Evolutionary conservation across 2,329 filamentous ascomycete species (phyloP).

Genomic region (Coniochaeta ligniaria): DNA sequence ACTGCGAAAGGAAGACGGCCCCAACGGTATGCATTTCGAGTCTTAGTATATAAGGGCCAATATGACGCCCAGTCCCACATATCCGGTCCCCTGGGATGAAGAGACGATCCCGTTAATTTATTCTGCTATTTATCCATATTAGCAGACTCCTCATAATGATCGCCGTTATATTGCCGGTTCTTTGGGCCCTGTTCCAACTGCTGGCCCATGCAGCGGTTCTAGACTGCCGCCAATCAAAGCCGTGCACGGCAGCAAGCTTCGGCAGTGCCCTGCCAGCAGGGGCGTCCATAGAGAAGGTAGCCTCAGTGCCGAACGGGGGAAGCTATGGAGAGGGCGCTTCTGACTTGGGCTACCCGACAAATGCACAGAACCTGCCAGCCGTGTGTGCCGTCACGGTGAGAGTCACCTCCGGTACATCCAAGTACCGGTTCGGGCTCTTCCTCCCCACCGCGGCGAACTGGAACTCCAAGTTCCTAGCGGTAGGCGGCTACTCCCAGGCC

Average conservation of each 20-base stretch:
- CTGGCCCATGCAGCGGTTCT: background rate
- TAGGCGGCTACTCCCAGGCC: conserved; percentile 20
- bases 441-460: conserved; percentile 19
- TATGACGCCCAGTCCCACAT: background rate
- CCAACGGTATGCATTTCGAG: background rate
- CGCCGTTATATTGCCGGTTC: background rate
- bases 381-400: conserved; percentile 23
- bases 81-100: background rate
- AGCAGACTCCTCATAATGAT: background rate
- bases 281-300: conserved; percentile 11
- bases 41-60: background rate
- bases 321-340: conserved; percentile 27
- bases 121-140: background rate
- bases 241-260: conserved; percentile 8
- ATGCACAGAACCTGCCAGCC: conserved; percentile 25
- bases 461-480: conserved; percentile 22
- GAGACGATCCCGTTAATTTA: background rate
- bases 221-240: background rate
- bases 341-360: conserved; percentile 24
- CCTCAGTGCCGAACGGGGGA: conserved; percentile 13
- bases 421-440: conserved; percentile 25
- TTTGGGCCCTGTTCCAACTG: background rate
- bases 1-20: background rate
- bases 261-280: conserved; percentile 4
- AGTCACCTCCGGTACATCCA: conserved; percentile 16